Conservation (phyloP, 306 rosid species). For the Vicia villosa region DNA sequence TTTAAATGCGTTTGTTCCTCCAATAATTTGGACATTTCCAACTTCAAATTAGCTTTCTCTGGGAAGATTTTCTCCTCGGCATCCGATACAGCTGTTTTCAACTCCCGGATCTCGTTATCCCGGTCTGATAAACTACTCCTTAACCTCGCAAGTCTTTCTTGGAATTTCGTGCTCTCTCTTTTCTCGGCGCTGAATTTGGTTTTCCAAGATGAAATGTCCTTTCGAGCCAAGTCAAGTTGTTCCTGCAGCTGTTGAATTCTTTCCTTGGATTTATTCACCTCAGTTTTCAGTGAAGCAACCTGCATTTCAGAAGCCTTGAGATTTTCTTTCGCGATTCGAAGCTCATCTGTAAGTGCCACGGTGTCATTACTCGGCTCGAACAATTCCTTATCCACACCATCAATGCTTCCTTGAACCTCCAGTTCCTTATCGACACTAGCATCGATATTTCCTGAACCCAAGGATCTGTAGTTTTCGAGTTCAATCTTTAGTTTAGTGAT, state of each 20-base stretch:
- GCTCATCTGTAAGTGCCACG: slow-evolving; percentile 53
- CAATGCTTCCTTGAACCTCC: slow-evolving; percentile 36
- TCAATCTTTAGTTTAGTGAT: slow-evolving; percentile 58
- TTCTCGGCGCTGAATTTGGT: slow-evolving; percentile 69
- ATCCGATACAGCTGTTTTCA: slow-evolving; percentile 85
- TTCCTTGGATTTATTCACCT: slow-evolving; percentile 57
- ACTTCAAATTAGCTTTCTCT: slow-evolving; percentile 78
- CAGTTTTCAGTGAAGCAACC: slow-evolving; percentile 58
- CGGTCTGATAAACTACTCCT: slow-evolving; percentile 77
- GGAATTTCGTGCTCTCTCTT: slow-evolving; percentile 74
- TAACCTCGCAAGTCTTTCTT: slow-evolving; percentile 69
- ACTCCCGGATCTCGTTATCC: slow-evolving; percentile 76
- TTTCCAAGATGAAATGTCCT: slow-evolving; percentile 67
- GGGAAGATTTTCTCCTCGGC: slow-evolving; percentile 97
- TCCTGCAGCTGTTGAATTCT: slow-evolving; percentile 56
- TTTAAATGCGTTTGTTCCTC: slow-evolving; percentile 50
- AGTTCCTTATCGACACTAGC: slow-evolving; percentile 12
- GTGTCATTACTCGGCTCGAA: slow-evolving; percentile 41
- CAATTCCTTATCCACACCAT: slow-evolving; percentile 35
- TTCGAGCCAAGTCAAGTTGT: slow-evolving; percentile 64
- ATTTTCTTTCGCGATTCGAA: slow-evolving; percentile 55
- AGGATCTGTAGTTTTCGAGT: slow-evolving; percentile 42
- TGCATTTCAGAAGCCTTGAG: slow-evolving; percentile 62
- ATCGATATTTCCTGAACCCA: slow-evolving; percentile 36
- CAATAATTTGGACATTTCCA: slow-evolving; percentile 63